A percentile compares a stretch with the other conserved stretches of the same genome.
Evolutionary conservation across 495 filamentous ascomycete species (phyloP).

Genomic region (Penicillium mononematosum): DNA sequence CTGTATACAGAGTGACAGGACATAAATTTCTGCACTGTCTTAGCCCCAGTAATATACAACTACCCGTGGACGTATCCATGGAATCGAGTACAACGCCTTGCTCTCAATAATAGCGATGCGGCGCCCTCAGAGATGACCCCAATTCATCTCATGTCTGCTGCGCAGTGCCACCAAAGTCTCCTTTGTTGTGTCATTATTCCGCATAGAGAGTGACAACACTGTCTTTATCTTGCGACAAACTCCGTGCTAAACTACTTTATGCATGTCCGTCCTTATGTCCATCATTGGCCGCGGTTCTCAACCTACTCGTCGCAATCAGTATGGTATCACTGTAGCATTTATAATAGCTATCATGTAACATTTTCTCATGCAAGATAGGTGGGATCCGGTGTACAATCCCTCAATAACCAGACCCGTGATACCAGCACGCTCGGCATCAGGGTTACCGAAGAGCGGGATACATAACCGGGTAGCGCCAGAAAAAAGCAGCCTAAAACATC

Average conservation of each 20-base stretch:
- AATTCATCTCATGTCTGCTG: slow-evolving; percentile 2
- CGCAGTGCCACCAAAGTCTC: slow-evolving; percentile 7
- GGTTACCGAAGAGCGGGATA: slow-evolving; percentile 11
- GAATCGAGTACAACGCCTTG: not conserved
- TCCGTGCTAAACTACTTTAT: no score
- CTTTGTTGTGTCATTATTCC: slow-evolving; percentile 15
- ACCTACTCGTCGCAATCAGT: no score
- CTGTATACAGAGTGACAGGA: no score
- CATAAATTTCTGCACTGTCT: no score
- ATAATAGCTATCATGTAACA: no score
- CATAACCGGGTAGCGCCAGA: slow-evolving; percentile 6
- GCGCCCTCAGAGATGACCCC: not conserved
- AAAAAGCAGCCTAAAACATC: slow-evolving; percentile 19
- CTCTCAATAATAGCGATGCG: slow-evolving; percentile 5
- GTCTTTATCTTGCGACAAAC: no score
- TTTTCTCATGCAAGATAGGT: not conserved
- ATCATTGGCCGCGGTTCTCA: no score
- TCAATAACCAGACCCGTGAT: not conserved
- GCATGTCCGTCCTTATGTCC: no score
- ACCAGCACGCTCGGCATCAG: not conserved
- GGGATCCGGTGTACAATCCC: slow-evolving; percentile 5
- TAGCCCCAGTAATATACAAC: no score
- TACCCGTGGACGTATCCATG: no score
- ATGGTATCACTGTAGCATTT: no score
- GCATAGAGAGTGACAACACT: not conserved